A percentile compares a stretch with the other conserved stretches of the same genome.
Conservation (phyloP, 345 rosid genomes). For the Populus deltoides region DNA sequence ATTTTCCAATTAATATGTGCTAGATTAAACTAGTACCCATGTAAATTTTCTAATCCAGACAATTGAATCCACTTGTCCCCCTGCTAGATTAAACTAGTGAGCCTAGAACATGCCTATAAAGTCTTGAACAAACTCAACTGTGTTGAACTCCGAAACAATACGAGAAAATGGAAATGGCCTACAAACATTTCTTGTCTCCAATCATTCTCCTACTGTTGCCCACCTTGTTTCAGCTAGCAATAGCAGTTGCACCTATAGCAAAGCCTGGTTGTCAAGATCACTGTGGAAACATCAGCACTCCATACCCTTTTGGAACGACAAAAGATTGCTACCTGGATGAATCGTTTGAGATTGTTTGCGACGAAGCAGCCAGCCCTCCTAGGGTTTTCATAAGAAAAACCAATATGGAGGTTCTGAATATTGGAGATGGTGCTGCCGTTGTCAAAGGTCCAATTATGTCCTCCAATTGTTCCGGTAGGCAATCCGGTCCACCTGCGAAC, state of each 20-base stretch:
- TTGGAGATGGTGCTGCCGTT: background rate
- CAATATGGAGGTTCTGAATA: background rate
- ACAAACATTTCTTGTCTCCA: too few species aligned
- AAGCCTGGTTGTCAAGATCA: background rate
- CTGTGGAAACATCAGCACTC: constrained; percentile 1
- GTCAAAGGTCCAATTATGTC: background rate
- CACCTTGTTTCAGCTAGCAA: too few species aligned
- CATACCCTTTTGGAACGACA: constrained; percentile 5
- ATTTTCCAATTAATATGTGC: too few species aligned
- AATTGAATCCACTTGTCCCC: too few species aligned
- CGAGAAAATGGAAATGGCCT: too few species aligned
- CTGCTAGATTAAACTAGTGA: too few species aligned
- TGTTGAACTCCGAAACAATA: too few species aligned
- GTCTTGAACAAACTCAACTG: too few species aligned
- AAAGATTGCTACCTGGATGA: background rate
- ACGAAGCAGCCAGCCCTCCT: background rate
- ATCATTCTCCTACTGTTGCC: too few species aligned
- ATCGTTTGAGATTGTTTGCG: background rate
- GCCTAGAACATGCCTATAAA: too few species aligned
- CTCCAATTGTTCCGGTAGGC: background rate
- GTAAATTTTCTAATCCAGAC: too few species aligned
- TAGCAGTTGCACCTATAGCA: background rate
- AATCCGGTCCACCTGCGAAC: background rate
- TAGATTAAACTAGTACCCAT: too few species aligned
- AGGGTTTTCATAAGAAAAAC: background rate